These are phyloP conservation scores for Ambrosiella cleistominuta DNA, from an alignment of 2,329 filamentous ascomycete species.

Conservation along the genomic window DNA sequence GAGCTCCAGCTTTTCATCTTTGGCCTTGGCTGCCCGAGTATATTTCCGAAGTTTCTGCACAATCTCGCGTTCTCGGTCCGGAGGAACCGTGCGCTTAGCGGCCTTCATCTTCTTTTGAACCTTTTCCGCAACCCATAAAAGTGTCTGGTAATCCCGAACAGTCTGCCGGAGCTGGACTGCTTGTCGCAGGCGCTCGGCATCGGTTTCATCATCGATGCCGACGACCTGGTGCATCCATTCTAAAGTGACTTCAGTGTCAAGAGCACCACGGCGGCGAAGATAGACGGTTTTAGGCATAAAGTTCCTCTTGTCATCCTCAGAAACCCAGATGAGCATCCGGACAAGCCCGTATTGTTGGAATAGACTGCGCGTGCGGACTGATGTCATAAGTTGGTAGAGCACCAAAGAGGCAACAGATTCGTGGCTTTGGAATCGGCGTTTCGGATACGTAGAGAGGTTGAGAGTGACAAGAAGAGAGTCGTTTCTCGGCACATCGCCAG, in stretches of 20 bases:
- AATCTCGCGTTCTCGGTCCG: conserved; percentile 24
- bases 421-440: conserved; percentile 32
- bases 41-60: conserved; percentile 15
- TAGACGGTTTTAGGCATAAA: conserved; percentile 44
- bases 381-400: conserved; percentile 42
- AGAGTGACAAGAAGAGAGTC: conserved; percentile 56
- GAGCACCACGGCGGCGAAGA: conserved; percentile 35
- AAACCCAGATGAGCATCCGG: conserved; percentile 59
- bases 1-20: conserved; percentile 2
- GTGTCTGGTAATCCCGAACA: conserved; percentile 30
- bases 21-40: not conserved
- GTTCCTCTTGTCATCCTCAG: conserved; percentile 37
- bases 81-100: conserved; percentile 26
- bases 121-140: conserved; percentile 26
- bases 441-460: conserved; percentile 42
- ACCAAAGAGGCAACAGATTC: conserved; percentile 40
- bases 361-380: conserved; percentile 38
- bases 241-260: conserved; percentile 44
- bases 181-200: conserved; percentile 14
- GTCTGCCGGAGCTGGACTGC: conserved; percentile 11
- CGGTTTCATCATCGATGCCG: conserved; percentile 19
- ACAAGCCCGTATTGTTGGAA: conserved; percentile 66
- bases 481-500: conserved; percentile 37
- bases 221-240: conserved; percentile 43
- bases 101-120: conserved; percentile 27